Base-by-base conservation (phyloP, 1,139 yeast species). In the Saccharomyces hybrid region DNA sequence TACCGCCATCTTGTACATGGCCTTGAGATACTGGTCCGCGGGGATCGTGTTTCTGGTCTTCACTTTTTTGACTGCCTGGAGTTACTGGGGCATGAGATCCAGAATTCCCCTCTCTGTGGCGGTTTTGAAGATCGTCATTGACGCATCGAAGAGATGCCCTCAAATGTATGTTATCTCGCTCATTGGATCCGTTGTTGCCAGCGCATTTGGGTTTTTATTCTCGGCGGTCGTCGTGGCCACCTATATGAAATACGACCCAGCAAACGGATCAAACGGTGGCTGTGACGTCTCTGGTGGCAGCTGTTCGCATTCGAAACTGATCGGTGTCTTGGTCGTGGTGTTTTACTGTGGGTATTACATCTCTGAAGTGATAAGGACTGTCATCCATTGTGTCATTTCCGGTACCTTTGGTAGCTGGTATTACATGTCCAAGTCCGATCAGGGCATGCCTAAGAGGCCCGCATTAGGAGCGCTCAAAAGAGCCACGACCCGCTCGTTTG, bases 361-460 rank as follows among this genome's bases (percentile, higher is more conserved):
- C 58, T 78, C 95, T 9, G 97, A 90, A 70, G 96, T 90, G 27
- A 77, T 88, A 59, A 83, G 84, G 72, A 89, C 87, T 64, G 80
- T 88, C n/a, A 84, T 90, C 54, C 96, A 91, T 67, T 87, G 86
- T 46, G 83, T 93, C 0, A 84, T 89, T 56, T 79, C 93, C 27
- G 97, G 97, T 34, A 82, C 89, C 38, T 91, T 81, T 68, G 97
- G 97, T 23, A 81, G 95, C 4, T 90, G 97, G 97, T 90, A 88
- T 71, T 90, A 86, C 69, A 76, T 87, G 67, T 80, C 88, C 48
- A 79, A 78, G 59, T 80, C 90, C 1, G 91, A 86, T 65, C 87
- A 86, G 64, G 96, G 96, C 3, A 77, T 84, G 75, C 96, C 96
- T 38, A 79, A 72, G 62, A 80, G 81, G 74, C 95, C 96, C 8